A percentile compares a stretch with the other conserved stretches of the same genome.
phyloP scores from a whole-genome alignment of 139 green algal species.

The Mesotaenium endlicherianum region DNA sequence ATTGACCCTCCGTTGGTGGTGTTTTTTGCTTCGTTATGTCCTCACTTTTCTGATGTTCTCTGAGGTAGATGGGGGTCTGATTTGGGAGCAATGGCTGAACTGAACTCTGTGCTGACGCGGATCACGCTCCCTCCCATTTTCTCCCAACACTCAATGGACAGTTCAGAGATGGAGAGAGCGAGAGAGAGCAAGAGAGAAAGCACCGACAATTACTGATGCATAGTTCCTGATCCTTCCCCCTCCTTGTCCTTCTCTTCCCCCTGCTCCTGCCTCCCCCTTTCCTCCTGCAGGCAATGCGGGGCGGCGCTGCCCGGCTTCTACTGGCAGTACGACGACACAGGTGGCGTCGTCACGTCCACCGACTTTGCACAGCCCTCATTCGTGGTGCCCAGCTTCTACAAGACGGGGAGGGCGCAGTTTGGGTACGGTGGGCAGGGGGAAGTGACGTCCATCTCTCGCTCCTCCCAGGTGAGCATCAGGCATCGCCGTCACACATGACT shows the following conservation, averaged over 20 bases:
- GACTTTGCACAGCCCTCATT: no score
- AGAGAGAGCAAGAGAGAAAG: neutral
- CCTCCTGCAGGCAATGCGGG: neutral
- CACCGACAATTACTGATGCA: neutral
- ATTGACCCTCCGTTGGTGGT: no score
- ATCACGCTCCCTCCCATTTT: no score
- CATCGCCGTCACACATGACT: no score
- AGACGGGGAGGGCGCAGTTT: neutral
- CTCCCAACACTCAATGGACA: neutral
- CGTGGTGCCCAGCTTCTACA: no score
- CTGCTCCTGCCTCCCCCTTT: neutral
- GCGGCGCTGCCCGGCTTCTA: neutral
- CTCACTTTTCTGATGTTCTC: no score
- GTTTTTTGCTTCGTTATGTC: no score
- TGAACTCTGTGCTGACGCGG: no score
- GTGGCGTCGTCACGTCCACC: no score
- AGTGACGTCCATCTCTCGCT: neutral
- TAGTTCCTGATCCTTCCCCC: neutral
- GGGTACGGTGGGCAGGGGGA: neutral
- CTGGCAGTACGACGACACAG: neutral
- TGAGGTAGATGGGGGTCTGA: no score
- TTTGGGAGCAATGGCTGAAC: no score
- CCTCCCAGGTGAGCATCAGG: no score
- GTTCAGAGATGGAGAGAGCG: neutral
- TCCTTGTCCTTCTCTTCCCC: neutral